Base-by-base conservation (phyloP, 148 eudicot genomes). In the Nyssa sinensis region DNA sequence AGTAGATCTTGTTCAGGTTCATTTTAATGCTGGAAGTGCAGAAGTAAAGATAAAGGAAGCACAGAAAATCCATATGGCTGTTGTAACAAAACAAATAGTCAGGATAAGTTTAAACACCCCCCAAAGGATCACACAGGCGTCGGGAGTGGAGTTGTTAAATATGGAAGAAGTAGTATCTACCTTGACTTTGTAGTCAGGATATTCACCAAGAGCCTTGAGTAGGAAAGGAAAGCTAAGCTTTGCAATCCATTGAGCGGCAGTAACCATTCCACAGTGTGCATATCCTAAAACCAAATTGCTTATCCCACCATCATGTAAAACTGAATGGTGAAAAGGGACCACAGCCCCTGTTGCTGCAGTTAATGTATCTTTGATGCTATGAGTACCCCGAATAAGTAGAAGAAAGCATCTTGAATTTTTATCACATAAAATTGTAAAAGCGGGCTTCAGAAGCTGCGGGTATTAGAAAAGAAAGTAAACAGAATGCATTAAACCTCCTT, bases 261-360 rank as follows among this genome's bases (percentile, higher is more conserved):
- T 97, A 73, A 94, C 98, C 98, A 94, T 94, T 51, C 98, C 98
- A 76, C 98, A 94, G 74, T 94, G 97, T 59, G 98, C 98, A 75
- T 94, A 94, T 74, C 98, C 98, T 71, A 92, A 81, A 73, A 94
- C 87, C 47, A 94, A 73, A 81, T n/a, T n/a, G n/a, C 88, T 88
- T 74, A 94, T 84, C 39, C 97, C 98, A 70, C 98, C 97, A 81
- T 90, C 93, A 84, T 92, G 88, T 82, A 94, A 64, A 79, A 94
- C 88, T 19, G 92, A 92, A 86, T 92, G 98, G 87, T 92, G 98
- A 88, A 94, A 94, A 41, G 98, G 98, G 74, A 94, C 98, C 72
- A 90, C 98, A 11, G 97, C 89, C 49, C 97, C 92, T 9, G 93
- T 94, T 79, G 88, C 98, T 69, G 97, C 97, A 75, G 98, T 94